phyloP scores from a whole-genome alignment of 1,284 basidiomycete genomes.

The Exobasidium rhododendri region DNA sequence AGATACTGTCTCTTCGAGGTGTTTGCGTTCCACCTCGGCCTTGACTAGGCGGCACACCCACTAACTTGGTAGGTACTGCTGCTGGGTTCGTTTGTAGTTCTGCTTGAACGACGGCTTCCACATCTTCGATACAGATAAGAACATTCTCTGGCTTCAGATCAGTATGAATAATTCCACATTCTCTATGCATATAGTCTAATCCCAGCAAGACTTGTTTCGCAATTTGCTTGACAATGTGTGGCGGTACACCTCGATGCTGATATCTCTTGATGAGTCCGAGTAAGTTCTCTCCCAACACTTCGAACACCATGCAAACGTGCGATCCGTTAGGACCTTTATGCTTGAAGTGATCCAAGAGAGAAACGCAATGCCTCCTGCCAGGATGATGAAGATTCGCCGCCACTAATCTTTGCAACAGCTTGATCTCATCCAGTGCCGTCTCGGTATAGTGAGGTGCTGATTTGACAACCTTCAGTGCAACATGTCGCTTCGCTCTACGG shows the following conservation, averaged over 20 bases:
- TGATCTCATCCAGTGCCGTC: constrained; percentile 97
- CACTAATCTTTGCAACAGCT: constrained; percentile 90
- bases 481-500: constrained; percentile 82
- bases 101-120: constrained; percentile 84
- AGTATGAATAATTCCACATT: constrained; percentile 78
- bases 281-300: constrained; percentile 97
- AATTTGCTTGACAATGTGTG: constrained; percentile 90
- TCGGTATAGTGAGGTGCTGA: constrained; percentile 95
- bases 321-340: constrained; percentile 94
- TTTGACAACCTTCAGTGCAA: constrained; percentile 98
- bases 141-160: constrained; percentile 99
- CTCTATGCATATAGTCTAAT: constrained; percentile 94
- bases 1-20: constrained; percentile 77
- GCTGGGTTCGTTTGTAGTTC: constrained; percentile 68
- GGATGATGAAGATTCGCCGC: constrained; percentile 66
- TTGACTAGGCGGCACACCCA: constrained; percentile 91
- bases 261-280: constrained; percentile 93
- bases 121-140: constrained; percentile 93
- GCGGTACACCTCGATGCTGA: constrained; percentile 92
- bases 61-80: constrained; percentile 71
- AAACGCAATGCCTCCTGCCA: constrained; percentile 67
- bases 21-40: constrained; percentile 97
- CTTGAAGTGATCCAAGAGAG: constrained; percentile 92
- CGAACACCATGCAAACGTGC: constrained; percentile 99
- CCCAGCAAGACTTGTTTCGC: constrained; percentile 93